These are phyloP conservation scores for Penicillium sp. DNA, from an alignment of 2,329 filamentous ascomycete species.

Conservation along the genomic window DNA sequence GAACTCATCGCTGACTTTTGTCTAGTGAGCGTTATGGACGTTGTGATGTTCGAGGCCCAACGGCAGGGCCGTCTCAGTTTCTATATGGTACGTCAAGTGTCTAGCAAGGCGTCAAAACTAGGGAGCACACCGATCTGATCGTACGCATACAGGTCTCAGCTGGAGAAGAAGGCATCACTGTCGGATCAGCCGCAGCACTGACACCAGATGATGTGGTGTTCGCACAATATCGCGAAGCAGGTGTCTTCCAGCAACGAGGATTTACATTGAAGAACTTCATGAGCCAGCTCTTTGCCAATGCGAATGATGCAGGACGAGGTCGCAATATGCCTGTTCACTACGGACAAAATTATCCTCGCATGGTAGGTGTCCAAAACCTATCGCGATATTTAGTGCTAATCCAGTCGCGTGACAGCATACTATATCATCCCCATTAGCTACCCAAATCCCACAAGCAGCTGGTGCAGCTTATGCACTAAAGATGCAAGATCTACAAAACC, in stretches of 20 bases:
- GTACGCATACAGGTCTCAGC: constrained; percentile 63
- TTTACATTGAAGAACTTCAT: constrained; percentile 89
- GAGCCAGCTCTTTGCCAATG: constrained; percentile 90
- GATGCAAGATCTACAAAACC: constrained; percentile 73
- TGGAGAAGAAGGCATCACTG: constrained; percentile 90
- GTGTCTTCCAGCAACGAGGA: constrained; percentile 85
- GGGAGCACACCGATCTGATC: not conserved
- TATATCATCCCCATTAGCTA: constrained; percentile 81
- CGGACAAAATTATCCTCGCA: constrained; percentile 78
- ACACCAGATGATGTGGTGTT: constrained; percentile 87
- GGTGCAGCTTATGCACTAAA: constrained; percentile 88
- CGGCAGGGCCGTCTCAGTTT: constrained; percentile 91
- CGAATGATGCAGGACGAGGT: constrained; percentile 74
- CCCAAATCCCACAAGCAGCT: constrained; percentile 84
- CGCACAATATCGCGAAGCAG: constrained; percentile 91
- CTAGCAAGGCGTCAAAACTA: rapidly evolving
- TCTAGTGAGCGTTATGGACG: constrained; percentile 79
- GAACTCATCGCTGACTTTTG: constrained; percentile 13
- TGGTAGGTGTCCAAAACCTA: constrained; percentile 56
- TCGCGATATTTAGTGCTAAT: not conserved
- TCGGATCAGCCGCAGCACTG: constrained; percentile 83
- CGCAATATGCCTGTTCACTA: constrained; percentile 99
- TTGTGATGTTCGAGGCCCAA: constrained; percentile 98
- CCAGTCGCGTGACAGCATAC: constrained; percentile 64
- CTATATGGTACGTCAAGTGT: constrained; percentile 72